Conservation (phyloP, 1,284 basidiomycete species). For the Boletellus deceptivus region DNA sequence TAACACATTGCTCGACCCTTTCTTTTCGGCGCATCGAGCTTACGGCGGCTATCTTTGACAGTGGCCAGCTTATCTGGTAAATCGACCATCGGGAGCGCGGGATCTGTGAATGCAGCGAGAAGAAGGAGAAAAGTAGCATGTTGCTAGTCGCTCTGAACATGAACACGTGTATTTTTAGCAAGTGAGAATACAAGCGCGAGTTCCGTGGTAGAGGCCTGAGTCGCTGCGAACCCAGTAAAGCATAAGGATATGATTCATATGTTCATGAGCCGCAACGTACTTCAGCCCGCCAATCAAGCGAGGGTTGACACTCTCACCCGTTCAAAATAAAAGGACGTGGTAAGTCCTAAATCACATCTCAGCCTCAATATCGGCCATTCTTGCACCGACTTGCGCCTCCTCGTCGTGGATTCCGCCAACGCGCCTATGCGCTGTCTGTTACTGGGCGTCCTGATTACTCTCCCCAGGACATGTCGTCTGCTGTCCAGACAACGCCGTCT, state of each 20-base stretch:
- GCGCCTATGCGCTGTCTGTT: background rate
- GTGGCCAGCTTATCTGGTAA: constrained; percentile 40
- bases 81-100: constrained; percentile 4
- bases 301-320: too few relatives aligned
- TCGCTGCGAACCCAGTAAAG: too few relatives aligned
- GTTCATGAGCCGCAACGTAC: too few relatives aligned
- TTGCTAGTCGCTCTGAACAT: too few relatives aligned
- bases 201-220: accelerated
- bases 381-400: background rate
- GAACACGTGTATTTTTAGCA: constrained; percentile 11
- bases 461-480: background rate
- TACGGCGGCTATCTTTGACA: background rate
- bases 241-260: too few relatives aligned
- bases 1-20: too few relatives aligned
- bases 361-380: background rate
- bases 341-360: background rate
- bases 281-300: too few relatives aligned
- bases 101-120: too few relatives aligned
- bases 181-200: background rate
- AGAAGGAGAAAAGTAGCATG: background rate
- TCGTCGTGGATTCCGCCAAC: background rate
- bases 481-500: background rate
- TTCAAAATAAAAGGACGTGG: too few relatives aligned
- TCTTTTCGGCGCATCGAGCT: background rate
- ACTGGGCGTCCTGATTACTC: background rate